Conservation (phyloP, 78 protist species). For the Cyanophora paradoxa region DNA sequence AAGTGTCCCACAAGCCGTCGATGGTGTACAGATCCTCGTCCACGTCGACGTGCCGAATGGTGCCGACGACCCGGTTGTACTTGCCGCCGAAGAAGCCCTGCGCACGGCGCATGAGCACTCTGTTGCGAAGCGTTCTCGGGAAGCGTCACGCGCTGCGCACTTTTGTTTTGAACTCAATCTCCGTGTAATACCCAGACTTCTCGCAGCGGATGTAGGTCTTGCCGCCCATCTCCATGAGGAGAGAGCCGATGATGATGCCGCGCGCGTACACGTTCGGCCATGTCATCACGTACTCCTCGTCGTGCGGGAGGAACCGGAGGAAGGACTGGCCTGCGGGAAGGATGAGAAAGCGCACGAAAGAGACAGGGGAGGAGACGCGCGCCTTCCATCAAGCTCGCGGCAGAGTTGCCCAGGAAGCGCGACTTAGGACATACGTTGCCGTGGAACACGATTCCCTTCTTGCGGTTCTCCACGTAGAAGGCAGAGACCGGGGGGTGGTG, state of each 20-base stretch:
- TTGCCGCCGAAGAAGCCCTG: conserved; percentile 59
- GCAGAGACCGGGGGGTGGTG: conserved; percentile 94
- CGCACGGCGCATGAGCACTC: conserved; percentile 17
- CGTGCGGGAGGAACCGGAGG: conserved; percentile 19
- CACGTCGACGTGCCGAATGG: conserved; percentile 22
- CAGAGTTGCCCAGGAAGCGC: conserved; percentile 65
- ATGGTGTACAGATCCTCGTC: conserved; percentile 21
- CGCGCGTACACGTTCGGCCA: conserved; percentile 62
- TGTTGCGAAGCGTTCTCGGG: neutral
- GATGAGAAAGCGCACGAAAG: no score
- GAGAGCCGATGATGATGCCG: conserved; percentile 19
- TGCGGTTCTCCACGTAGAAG: conserved; percentile 55
- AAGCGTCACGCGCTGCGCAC: conserved; percentile 5
- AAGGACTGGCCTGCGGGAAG: conserved; percentile 37
- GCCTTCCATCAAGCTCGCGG: neutral
- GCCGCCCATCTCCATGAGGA: conserved; percentile 42
- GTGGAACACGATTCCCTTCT: conserved; percentile 44
- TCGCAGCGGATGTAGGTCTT: conserved; percentile 40
- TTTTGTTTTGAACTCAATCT: conserved; percentile 66
- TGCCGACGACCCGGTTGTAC: conserved; percentile 58
- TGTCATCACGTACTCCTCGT: conserved; percentile 59
- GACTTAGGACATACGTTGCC: conserved; percentile 57
- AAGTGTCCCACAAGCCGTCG: conserved; percentile 50
- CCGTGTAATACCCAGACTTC: conserved; percentile 36
- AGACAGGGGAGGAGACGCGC: neutral